Evolutionary conservation across 2,329 filamentous ascomycete species (phyloP).

Genomic region (Aureobasidium sp.): DNA sequence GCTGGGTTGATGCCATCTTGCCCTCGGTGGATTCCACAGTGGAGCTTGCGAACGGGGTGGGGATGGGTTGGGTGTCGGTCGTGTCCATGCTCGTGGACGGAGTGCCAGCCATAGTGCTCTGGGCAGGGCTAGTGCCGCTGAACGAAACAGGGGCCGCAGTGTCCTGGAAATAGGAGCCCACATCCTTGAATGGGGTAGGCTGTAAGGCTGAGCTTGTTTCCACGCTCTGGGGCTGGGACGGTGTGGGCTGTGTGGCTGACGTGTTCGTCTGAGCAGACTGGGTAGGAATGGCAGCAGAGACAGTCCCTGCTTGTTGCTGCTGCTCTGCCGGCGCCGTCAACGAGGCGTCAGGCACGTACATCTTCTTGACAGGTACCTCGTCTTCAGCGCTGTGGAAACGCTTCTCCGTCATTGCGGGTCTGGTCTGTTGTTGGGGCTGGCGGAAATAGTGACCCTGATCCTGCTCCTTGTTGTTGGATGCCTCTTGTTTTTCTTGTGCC

Average conservation of each 20-base stretch:
- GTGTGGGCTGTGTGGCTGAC: neutral
- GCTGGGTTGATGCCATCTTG: neutral
- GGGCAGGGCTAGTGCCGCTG: neutral
- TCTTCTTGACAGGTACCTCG: constrained; percentile 6
- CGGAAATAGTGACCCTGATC: neutral
- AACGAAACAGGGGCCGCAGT: neutral
- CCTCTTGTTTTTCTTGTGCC: neutral
- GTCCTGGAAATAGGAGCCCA: neutral
- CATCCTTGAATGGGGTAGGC: neutral
- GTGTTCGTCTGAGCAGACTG: neutral
- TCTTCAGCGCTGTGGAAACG: constrained; percentile 2
- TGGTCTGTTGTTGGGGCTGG: neutral
- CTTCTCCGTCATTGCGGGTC: neutral
- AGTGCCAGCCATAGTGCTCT: neutral
- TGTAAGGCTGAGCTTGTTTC: neutral
- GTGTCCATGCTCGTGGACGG: neutral
- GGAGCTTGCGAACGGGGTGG: neutral
- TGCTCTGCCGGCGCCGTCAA: constrained; percentile 6
- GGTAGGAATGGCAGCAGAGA: neutral
- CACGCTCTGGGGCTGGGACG: neutral
- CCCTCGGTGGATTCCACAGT: neutral
- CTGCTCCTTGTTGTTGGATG: neutral
- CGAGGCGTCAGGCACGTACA: neutral
- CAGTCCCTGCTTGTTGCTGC: neutral
- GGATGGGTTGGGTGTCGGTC: neutral